These are phyloP conservation scores for Graphilbum sp. DNA, from an alignment of 2,329 filamentous ascomycete species.

Conservation along the genomic window DNA sequence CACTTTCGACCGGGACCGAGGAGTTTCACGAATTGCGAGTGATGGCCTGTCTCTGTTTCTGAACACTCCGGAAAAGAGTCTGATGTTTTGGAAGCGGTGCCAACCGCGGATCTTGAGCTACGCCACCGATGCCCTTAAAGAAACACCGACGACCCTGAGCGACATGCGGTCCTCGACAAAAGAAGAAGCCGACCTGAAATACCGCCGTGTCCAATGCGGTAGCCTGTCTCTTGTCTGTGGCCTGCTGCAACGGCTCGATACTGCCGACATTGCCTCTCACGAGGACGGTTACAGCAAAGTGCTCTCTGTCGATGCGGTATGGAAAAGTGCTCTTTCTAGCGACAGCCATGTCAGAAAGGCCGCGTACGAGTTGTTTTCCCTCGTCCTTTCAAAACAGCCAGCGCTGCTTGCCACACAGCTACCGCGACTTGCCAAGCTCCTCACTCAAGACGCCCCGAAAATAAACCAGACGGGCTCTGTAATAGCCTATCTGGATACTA, in stretches of 20 bases:
- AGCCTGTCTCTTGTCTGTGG: constrained; percentile 38
- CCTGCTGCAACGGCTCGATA: constrained; percentile 31
- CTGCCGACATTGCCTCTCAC: constrained; percentile 41
- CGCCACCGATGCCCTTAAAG: constrained; percentile 61
- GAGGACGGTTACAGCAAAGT: constrained; percentile 47
- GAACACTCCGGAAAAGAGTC: constrained; percentile 61
- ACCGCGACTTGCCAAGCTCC: constrained; percentile 33
- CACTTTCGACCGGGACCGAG: constrained; percentile 69
- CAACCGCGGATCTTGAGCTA: constrained; percentile 70
- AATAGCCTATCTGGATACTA: constrained; percentile 48
- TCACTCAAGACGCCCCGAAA: constrained; percentile 60
- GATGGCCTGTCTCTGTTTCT: constrained; percentile 65
- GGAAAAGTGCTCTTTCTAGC: constrained; percentile 49
- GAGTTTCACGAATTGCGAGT: constrained; percentile 57
- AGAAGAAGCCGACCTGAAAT: constrained; percentile 78
- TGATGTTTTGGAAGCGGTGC: constrained; percentile 64
- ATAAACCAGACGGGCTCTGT: constrained; percentile 60
- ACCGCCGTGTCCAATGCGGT: constrained; percentile 52
- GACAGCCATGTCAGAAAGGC: constrained; percentile 35
- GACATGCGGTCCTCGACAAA: constrained; percentile 71
- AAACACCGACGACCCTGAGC: constrained; percentile 68
- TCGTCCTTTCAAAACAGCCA: constrained; percentile 29
- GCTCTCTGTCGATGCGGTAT: constrained; percentile 49
- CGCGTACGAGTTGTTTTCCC: constrained; percentile 32
- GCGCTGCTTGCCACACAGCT: constrained; percentile 32